Percentiles rank a stretch among this genome's conserved stretches.
Conservation (phyloP, 2,329 filamentous ascomycete species). For the Colletotrichum zoysiae region DNA sequence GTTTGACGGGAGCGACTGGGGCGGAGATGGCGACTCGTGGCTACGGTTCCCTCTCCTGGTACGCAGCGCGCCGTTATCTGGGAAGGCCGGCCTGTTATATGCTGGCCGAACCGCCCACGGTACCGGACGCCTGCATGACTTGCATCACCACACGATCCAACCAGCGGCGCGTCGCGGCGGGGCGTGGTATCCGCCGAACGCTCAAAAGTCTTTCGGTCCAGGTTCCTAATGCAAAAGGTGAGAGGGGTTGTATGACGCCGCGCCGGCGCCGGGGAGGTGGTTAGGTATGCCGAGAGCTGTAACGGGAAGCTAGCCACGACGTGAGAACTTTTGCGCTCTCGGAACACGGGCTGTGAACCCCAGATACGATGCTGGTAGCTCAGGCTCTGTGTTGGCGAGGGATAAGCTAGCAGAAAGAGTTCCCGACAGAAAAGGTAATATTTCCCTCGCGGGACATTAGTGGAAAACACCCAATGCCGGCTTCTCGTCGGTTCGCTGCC, state of each 20-base stretch:
- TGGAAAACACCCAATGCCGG: neutral
- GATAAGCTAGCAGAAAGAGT: neutral
- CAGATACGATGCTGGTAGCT: neutral
- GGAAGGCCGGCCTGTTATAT: neutral
- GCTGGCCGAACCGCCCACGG: neutral
- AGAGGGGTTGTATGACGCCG: neutral
- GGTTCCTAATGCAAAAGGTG: neutral
- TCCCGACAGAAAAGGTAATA: neutral
- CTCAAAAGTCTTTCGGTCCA: no score
- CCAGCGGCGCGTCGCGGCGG: no score
- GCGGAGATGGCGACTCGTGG: neutral
- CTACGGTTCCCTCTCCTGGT: neutral
- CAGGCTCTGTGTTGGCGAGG: neutral
- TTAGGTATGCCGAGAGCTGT: conserved; percentile 27
- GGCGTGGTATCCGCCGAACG: neutral
- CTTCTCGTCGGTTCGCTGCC: neutral
- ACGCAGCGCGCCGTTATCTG: no score
- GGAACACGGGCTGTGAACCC: conserved; percentile 4
- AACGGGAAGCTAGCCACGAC: conserved; percentile 18
- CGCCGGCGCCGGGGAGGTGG: neutral
- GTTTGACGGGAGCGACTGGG: neutral
- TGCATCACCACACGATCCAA: neutral
- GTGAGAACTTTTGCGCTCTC: neutral
- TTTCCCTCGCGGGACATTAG: no score
- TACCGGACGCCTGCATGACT: neutral